Evolutionary conservation across 2,329 filamentous ascomycete species (phyloP), one percentile per base, ranked within the genome.

Genomic region (Hirsutella rhossiliensis): DNA sequence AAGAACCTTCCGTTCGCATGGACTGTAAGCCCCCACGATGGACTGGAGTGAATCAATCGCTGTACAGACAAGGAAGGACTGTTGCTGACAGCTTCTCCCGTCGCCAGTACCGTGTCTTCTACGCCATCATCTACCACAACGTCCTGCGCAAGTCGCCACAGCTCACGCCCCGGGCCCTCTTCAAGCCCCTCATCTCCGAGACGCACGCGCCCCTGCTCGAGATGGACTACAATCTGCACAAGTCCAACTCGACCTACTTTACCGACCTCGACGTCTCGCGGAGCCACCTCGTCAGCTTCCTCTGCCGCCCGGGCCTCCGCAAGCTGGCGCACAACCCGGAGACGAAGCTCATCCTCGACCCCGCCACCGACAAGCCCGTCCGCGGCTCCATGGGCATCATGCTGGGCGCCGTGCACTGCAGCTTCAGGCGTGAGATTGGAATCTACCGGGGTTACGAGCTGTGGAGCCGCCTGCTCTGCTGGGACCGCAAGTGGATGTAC

Each of bases 141-240:
- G 60, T 74, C 45, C 56, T 73, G 45, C 71, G 69, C 49, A 68
- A 68, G 39, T 62, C 65, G 44, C 66, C 66, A 47, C 61, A 62
- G 19, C 71, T 75, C 48, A 67, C 69, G 39, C 75, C 80, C 2
- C 71, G 78, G 48, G 76, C 82, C 36, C 75, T 92, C 51, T 92
- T 90, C 67, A 75, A 79, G 41, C 81, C 84, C 40, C 66, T 84
- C 42, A 78, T 85, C 46, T 78, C 81, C 15, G 68, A 71, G 34
- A 78, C 82, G 7, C 77, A 80, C 56, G 76, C 82, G 13, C 76
- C 84, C 1, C 65, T 84, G 43, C 73, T 84, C 52, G 87, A 94
- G 64, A 87, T 82, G 55, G 89, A 95, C 66, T 87, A 88, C 68
- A 90, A 92, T 66, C 58, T 87, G 38, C 84, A 90, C 72, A 88